Conservation (phyloP, 2,329 filamentous ascomycete species). For the Colletotrichum cereale region DNA sequence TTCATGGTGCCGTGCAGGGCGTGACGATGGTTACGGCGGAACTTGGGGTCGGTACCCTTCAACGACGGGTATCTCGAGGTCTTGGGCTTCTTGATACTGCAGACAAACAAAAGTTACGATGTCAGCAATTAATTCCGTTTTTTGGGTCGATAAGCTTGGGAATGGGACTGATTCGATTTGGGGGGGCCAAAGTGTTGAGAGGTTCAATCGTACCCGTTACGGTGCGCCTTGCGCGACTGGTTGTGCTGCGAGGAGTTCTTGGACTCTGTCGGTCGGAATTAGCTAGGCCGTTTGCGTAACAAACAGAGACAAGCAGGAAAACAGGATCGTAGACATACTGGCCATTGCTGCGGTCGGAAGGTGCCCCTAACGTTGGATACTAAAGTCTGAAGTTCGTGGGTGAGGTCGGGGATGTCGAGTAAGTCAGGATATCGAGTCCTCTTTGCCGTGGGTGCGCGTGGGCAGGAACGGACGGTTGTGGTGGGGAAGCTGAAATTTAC, state of each 20-base stretch:
- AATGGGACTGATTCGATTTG: background rate
- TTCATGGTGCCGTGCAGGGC: constrained; percentile 99
- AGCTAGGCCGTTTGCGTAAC: constrained; percentile 39
- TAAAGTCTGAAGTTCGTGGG: constrained; percentile 22
- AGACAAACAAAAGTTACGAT: constrained; percentile 8
- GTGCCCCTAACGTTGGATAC: constrained; percentile 37
- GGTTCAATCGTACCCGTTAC: constrained; percentile 84
- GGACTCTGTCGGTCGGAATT: constrained; percentile 75
- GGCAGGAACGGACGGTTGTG: constrained; percentile 23
- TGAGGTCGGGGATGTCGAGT: constrained; percentile 25
- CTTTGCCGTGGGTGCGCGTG: constrained; percentile 23
- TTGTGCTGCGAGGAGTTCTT: constrained; percentile 99
- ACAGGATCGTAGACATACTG: constrained; percentile 48
- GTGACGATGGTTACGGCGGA: constrained; percentile 99
- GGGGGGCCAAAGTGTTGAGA: background rate
- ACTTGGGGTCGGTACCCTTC: constrained; percentile 99
- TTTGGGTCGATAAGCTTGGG: background rate
- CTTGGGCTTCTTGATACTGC: constrained; percentile 99
- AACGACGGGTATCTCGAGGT: constrained; percentile 98
- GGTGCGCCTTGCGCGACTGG: constrained; percentile 98
- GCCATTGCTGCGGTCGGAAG: constrained; percentile 53
- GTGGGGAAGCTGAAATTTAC: constrained; percentile 41
- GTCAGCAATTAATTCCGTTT: constrained; percentile 8
- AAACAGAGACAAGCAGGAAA: constrained; percentile 41
- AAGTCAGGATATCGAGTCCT: constrained; percentile 24